phyloP scores from a whole-genome alignment of 169 alveolate species.

The Perkinsus olseni region DNA sequence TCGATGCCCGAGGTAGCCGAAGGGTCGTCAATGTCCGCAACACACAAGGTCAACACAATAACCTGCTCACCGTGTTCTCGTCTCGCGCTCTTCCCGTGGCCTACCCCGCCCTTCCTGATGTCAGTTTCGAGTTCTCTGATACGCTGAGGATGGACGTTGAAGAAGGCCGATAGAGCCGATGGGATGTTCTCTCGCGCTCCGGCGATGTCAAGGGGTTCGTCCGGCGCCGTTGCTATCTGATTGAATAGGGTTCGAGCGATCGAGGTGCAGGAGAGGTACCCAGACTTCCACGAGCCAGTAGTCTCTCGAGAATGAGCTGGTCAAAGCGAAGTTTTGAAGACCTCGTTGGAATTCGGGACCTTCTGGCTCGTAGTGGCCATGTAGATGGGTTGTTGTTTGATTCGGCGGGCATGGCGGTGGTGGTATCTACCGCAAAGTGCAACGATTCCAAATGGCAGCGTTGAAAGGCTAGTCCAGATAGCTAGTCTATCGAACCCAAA shows the following conservation, averaged over 20 bases:
- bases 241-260: not conserved
- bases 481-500: too few relatives aligned
- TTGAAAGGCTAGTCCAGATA: too few relatives aligned
- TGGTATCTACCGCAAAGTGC: not conserved
- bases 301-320: not conserved
- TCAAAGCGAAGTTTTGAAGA: not conserved
- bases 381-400: not conserved
- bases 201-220: not conserved
- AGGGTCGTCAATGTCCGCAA: not conserved
- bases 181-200: not conserved
- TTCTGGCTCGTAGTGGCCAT: not conserved
- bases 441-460: too few relatives aligned
- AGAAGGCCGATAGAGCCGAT: not conserved
- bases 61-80: too few relatives aligned
- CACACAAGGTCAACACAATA: not conserved
- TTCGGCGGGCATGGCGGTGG: not conserved
- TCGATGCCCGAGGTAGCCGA: not conserved
- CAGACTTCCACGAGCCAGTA: not conserved
- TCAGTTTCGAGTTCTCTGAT: not conserved
- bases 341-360: not conserved
- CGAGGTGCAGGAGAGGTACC: not conserved
- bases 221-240: not conserved
- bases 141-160: not conserved
- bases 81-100: too few relatives aligned
- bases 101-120: not conserved